phyloP scores from a whole-genome alignment of 495 filamentous ascomycete species.

The Penicillium roqueforti region DNA sequence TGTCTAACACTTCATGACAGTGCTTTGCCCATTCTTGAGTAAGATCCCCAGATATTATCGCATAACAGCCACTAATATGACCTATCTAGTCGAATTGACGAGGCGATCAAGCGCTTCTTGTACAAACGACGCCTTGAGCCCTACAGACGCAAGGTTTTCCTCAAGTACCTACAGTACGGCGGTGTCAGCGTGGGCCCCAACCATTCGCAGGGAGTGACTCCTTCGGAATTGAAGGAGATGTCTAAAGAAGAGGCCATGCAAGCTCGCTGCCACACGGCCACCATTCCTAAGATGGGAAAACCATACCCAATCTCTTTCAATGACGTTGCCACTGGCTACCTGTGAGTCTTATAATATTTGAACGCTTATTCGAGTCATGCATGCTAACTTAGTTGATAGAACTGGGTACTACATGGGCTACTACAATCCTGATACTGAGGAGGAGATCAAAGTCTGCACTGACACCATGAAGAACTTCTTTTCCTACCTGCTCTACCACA shows the following conservation, averaged over 20 bases:
- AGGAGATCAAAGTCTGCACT: constrained; percentile 48
- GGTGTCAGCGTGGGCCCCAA: constrained; percentile 66
- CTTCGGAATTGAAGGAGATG: constrained; percentile 49
- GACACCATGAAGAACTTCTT: constrained; percentile 78
- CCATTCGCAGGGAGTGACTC: constrained; percentile 59
- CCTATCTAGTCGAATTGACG: constrained; percentile 66
- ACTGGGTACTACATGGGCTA: constrained; percentile 46
- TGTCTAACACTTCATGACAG: constrained; percentile 25
- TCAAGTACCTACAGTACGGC: constrained; percentile 77
- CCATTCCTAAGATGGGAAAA: constrained; percentile 27
- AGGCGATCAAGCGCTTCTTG: constrained; percentile 77
- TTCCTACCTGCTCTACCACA: constrained; percentile 78
- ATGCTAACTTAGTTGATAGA: constrained; percentile 15
- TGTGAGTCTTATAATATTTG: constrained; percentile 48
- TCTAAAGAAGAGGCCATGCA: constrained; percentile 60
- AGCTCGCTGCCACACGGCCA: constrained; percentile 28
- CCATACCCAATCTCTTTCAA: constrained; percentile 77
- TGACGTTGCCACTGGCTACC: constrained; percentile 68
- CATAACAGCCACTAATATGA: neutral
- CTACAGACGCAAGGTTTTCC: constrained; percentile 60
- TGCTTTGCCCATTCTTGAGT: constrained; percentile 38
- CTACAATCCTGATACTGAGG: constrained; percentile 44
- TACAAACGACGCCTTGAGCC: constrained; percentile 67
- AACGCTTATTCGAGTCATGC: neutral
- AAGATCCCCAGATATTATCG: constrained; percentile 11